phyloP scores from a whole-genome alignment of 306 rosid genomes.

The Prunus mume region DNA sequence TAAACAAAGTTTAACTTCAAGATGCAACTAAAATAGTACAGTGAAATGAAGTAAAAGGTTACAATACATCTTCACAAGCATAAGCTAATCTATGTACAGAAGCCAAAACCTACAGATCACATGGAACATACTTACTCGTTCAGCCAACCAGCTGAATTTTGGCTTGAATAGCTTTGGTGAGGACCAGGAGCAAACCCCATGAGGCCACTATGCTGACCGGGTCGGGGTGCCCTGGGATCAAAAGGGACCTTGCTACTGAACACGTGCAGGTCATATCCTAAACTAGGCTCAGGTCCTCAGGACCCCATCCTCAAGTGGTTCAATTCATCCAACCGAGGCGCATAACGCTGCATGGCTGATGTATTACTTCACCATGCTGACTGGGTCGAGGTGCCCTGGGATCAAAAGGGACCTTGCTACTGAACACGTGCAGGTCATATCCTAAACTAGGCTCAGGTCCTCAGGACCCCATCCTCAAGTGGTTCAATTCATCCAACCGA shows the following conservation, averaged over 20 bases:
- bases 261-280: slow-evolving; percentile 29
- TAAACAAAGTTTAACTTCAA: too few species aligned
- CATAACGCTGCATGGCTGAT: slow-evolving; percentile 61
- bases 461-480: too few species aligned
- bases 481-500: too few species aligned
- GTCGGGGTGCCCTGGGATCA: slow-evolving; percentile 34
- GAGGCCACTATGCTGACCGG: slow-evolving; percentile 28
- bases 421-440: too few species aligned
- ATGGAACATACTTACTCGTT: slow-evolving; percentile 18
- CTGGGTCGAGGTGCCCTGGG: too few species aligned
- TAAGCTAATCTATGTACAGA: background rate
- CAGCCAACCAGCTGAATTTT: slow-evolving; percentile 55
- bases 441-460: too few species aligned
- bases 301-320: slow-evolving; percentile 38
- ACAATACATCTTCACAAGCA: too few species aligned
- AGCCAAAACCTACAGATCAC: background rate
- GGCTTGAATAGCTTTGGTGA: slow-evolving; percentile 30
- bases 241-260: slow-evolving; percentile 12
- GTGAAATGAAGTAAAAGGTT: too few species aligned
- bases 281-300: slow-evolving; percentile 28
- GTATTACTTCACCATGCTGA: too few species aligned
- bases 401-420: too few species aligned
- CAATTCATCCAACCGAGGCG: slow-evolving; percentile 57
- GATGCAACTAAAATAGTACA: too few species aligned
- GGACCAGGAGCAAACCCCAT: slow-evolving; percentile 45